Base-by-base conservation (phyloP, 345 rosid genomes). In the Aethionema arabicum region DNA sequence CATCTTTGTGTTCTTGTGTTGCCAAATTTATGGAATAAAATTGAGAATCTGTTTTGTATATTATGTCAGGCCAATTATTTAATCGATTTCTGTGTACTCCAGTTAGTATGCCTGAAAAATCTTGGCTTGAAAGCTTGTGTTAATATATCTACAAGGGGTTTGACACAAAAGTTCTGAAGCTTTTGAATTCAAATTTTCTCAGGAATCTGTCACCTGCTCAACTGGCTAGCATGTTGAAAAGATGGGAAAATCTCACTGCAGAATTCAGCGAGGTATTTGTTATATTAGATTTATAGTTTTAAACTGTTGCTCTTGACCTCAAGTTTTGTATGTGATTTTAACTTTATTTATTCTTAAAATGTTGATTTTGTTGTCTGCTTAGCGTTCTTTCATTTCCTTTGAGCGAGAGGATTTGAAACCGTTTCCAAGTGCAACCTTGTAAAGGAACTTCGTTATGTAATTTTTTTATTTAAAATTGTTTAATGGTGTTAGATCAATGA, bases 131-230 rank as follows among this genome's bases (percentile, higher is more conserved):
- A 48, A 50, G 44, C 41, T 49, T 64, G 37, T 51, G 54, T 65
- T 29, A 47, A 12, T 45, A 49, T 56, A 7, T 46, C 42, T 31
- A 32, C 53, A 40, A 56, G 59, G 63, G 55, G 50, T 48, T 65
- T 66, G 51, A 7, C 31, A 29, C 56, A 60, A 61, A 61, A 61
- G 38, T 60, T 54, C 54, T 72, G 49, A 54, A 40, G 33, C 47
- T 64, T 35, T 75, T 76, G 55, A 71, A 57, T 14, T 56, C 63
- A 73, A 33, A 56, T 56, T 65, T 70, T 49, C 65, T 73, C 76
- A 89, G 97, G 95, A 95, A 78, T 74, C 83, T 90, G 76, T 75
- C 97, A 42, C 78, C 76, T 31, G 39, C 54, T 33, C 77, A 77
- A 66, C 76, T 90, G 50, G 42, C 38, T 45, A 61, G 71, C 66